phyloP scores from a whole-genome alignment of 2,329 filamentous ascomycete genomes.

The Pseudocercospora vitis region DNA sequence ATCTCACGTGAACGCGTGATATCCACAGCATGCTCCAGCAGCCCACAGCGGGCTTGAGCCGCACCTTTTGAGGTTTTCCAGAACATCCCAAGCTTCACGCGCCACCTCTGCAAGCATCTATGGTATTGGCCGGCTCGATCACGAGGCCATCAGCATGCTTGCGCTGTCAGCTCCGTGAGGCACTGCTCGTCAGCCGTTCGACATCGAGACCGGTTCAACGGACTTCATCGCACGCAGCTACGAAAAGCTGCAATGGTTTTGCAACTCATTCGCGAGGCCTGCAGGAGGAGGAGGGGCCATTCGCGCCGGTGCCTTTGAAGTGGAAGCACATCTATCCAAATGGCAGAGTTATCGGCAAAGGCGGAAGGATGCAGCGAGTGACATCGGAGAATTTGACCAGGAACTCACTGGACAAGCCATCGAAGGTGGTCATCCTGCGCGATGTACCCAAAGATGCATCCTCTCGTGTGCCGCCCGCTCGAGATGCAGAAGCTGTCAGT shows the following conservation, averaged over 20 bases:
- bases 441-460: constrained; percentile 17
- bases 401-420: constrained; percentile 30
- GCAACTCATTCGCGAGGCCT: not conserved
- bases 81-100: not conserved
- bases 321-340: constrained; percentile 17
- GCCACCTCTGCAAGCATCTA: not conserved
- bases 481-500: not conserved
- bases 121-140: not conserved
- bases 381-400: constrained; percentile 25
- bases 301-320: constrained; percentile 4
- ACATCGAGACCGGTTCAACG: not conserved
- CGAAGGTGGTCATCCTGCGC: constrained; percentile 27
- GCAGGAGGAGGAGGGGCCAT: not conserved
- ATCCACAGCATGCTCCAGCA: not conserved
- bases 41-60: not conserved
- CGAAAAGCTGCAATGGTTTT: constrained; percentile 1
- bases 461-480: not conserved
- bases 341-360: constrained; percentile 31
- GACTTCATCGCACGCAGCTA: not conserved
- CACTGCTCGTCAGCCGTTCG: not conserved
- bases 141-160: constrained; percentile 10
- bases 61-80: not conserved
- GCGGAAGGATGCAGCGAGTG: constrained; percentile 31
- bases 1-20: constrained; percentile 2
- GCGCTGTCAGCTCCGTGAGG: constrained; percentile 5